Evolutionary conservation across 805 yeast species (phyloP).

Genomic region (Hanseniaspora lachancei): DNA sequence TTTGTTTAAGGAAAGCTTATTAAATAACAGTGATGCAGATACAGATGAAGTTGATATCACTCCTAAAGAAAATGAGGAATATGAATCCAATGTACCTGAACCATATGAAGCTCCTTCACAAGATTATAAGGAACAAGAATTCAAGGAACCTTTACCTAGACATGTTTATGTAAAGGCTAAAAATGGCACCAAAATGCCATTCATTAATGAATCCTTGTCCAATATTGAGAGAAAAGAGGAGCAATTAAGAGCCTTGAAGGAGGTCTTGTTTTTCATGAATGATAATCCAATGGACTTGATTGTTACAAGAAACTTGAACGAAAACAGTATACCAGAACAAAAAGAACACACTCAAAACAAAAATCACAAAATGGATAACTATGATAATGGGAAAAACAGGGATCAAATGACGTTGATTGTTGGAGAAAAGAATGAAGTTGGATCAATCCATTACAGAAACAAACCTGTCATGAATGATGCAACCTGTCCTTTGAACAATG

Average conservation of each 20-base stretch:
- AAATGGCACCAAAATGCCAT: background rate
- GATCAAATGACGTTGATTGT: slow-evolving; percentile 27
- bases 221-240: slow-evolving; percentile 8
- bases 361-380: slow-evolving; percentile 14
- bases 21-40: slow-evolving; percentile 25
- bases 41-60: slow-evolving; percentile 30
- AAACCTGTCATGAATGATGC: slow-evolving; percentile 59
- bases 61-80: slow-evolving; percentile 53
- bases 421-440: slow-evolving; percentile 53
- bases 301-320: background rate
- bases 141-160: slow-evolving; percentile 16
- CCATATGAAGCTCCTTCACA: background rate
- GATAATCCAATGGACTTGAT: slow-evolving; percentile 2
- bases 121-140: background rate
- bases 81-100: background rate
- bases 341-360: background rate
- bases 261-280: slow-evolving; percentile 5
- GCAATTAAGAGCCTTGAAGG: slow-evolving; percentile 9
- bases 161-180: slow-evolving; percentile 13
- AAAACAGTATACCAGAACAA: slow-evolving; percentile 4
- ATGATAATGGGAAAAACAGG: slow-evolving; percentile 13
- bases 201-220: slow-evolving; percentile 2
- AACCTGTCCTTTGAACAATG: slow-evolving; percentile 58
- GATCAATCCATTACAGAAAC: slow-evolving; percentile 66
- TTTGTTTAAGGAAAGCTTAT: slow-evolving; percentile 50